Percentiles rank a stretch among this genome's conserved stretches.
Evolutionary conservation across 495 filamentous ascomycete species (phyloP).

Genomic region (Pseudomonodictys pantanalensis): DNA sequence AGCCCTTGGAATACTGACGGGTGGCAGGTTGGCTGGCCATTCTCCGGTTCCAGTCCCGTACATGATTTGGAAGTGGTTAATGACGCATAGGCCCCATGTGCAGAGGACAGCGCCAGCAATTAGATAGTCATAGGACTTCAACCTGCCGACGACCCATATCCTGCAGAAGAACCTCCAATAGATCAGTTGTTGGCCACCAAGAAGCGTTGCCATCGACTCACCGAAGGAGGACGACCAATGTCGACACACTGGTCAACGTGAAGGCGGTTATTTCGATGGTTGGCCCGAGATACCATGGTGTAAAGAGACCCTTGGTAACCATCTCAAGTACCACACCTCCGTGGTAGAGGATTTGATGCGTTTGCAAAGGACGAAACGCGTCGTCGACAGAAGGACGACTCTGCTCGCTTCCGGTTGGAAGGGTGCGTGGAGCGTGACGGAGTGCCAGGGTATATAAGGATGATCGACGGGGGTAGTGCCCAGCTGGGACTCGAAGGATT

Average conservation of each 20-base stretch:
- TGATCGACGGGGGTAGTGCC: background rate
- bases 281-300: slow-evolving; percentile 17
- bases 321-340: background rate
- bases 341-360: too few relatives aligned
- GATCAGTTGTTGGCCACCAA: background rate
- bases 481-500: background rate
- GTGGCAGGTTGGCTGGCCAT: background rate
- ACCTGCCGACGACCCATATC: slow-evolving; percentile 23
- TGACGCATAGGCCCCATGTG: slow-evolving; percentile 27
- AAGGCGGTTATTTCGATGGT: slow-evolving; percentile 22
- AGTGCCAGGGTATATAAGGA: background rate
- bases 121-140: slow-evolving; percentile 28
- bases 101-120: slow-evolving; percentile 19
- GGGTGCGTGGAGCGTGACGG: too few relatives aligned
- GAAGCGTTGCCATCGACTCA: background rate
- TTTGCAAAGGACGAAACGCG: too few relatives aligned
- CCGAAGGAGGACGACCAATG: slow-evolving; percentile 22
- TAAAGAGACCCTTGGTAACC: slow-evolving; percentile 8
- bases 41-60: slow-evolving; percentile 17
- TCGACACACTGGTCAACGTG: slow-evolving; percentile 23
- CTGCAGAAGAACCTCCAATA: slow-evolving; percentile 27
- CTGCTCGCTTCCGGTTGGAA: too few relatives aligned
- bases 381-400: too few relatives aligned
- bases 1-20: background rate
- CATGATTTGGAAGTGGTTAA: slow-evolving; percentile 26